Percentiles rank a stretch among this genome's conserved stretches.
These are phyloP conservation scores for Tulasnella sp. DNA, from an alignment of 768 basidiomycete species.

Conservation along the genomic window DNA sequence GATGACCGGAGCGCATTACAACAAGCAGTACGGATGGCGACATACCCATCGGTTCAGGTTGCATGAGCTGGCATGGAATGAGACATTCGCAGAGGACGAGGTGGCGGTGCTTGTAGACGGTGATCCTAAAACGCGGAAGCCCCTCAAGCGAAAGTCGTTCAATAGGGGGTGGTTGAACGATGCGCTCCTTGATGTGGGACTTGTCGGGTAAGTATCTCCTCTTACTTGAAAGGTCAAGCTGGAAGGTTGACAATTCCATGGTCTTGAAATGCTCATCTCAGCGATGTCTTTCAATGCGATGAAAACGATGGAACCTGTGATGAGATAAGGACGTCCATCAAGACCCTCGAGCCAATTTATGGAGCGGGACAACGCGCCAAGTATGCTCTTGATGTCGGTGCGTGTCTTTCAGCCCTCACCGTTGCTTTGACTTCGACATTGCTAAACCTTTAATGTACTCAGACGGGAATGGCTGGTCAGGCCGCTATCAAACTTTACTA, in stretches of 20 bases:
- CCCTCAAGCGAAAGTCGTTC: constrained; percentile 20
- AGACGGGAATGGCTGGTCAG: constrained; percentile 43
- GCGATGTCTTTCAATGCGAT: constrained; percentile 34
- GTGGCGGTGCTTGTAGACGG: constrained; percentile 1
- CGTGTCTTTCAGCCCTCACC: not conserved
- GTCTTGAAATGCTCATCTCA: not conserved
- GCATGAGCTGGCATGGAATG: constrained; percentile 19
- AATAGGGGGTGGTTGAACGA: constrained; percentile 33
- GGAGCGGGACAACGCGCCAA: not conserved
- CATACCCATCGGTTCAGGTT: constrained; percentile 21
- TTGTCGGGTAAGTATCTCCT: constrained; percentile 33
- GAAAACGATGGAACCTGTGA: constrained; percentile 39
- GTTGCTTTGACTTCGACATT: not conserved
- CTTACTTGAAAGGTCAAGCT: not conserved
- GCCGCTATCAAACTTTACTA: constrained; percentile 37
- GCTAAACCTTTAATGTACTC: constrained; percentile 22
- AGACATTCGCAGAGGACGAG: constrained; percentile 1
- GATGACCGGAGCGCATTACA: constrained; percentile 15
- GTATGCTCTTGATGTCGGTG: constrained; percentile 30
- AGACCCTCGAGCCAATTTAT: constrained; percentile 25
- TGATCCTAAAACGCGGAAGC: not conserved
- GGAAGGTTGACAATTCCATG: not conserved
- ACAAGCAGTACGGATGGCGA: constrained; percentile 6
- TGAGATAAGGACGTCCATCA: constrained; percentile 37
- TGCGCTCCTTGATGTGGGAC: constrained; percentile 38